A percentile compares a stretch with the other conserved stretches of the same genome.
Conservation (phyloP, 768 basidiomycete species). For the Termitomyces sp. region DNA sequence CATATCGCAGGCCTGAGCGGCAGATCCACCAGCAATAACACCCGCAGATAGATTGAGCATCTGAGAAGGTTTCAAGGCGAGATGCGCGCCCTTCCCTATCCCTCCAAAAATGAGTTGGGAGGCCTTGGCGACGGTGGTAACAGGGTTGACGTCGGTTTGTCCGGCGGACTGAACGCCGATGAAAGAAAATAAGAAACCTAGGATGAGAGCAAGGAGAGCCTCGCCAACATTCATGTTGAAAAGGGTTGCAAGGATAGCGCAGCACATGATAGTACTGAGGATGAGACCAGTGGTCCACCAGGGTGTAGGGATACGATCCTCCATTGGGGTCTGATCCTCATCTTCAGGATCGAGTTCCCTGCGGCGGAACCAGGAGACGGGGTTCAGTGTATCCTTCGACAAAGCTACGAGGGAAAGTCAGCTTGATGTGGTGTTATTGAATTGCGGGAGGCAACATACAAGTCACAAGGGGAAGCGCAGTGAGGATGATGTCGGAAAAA, state of each 20-base stretch:
- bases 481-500: slow-evolving; percentile 45
- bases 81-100: slow-evolving; percentile 40
- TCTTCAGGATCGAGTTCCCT: slow-evolving; percentile 31
- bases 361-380: slow-evolving; percentile 23
- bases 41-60: slow-evolving; percentile 47
- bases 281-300: slow-evolving; percentile 53
- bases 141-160: slow-evolving; percentile 56
- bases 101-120: slow-evolving; percentile 65
- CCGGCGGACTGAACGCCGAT: slow-evolving; percentile 59
- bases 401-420: slow-evolving; percentile 8
- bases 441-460: slow-evolving; percentile 12
- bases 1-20: slow-evolving; percentile 59
- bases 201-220: slow-evolving; percentile 48
- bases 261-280: slow-evolving; percentile 40
- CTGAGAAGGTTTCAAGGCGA: slow-evolving; percentile 28
- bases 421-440: neutral
- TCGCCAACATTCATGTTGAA: slow-evolving; percentile 56
- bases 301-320: slow-evolving; percentile 47
- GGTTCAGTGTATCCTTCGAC: slow-evolving; percentile 17
- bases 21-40: slow-evolving; percentile 47
- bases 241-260: slow-evolving; percentile 46
- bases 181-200: slow-evolving; percentile 63
- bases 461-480: slow-evolving; percentile 27
- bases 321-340: slow-evolving; percentile 44
- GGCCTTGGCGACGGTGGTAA: slow-evolving; percentile 55